Percentiles rank a stretch among this genome's conserved stretches.
Conservation (phyloP, 805 yeast species). For the Candida incommunis region DNA sequence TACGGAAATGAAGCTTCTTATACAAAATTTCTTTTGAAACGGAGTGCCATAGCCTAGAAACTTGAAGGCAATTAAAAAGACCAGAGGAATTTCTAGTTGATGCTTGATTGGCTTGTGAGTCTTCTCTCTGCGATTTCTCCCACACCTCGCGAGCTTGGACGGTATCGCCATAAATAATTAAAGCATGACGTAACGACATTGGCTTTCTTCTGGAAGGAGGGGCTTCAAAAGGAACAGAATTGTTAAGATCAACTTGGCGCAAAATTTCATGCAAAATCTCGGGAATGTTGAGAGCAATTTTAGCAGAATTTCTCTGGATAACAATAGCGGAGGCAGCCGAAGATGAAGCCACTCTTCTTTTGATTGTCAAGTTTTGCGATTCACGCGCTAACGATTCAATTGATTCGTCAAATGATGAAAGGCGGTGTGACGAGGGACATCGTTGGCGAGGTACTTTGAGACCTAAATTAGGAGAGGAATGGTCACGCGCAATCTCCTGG, state of each 20-base stretch:
- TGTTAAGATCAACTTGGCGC: constrained; percentile 41
- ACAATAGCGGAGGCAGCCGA: too few species aligned
- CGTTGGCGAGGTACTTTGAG: not conserved
- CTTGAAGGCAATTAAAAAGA: constrained; percentile 49
- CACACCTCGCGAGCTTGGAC: constrained; percentile 32
- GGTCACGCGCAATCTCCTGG: not conserved
- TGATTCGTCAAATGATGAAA: not conserved
- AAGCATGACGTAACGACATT: constrained; percentile 51
- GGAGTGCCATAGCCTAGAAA: constrained; percentile 52
- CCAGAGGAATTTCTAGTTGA: constrained; percentile 14
- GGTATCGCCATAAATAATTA: constrained; percentile 45
- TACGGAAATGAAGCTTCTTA: constrained; percentile 39
- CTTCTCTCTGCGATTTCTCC: constrained; percentile 20
- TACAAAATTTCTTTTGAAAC: constrained; percentile 42
- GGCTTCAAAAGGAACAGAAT: constrained; percentile 45
- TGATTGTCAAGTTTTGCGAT: not conserved
- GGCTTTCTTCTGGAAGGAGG: constrained; percentile 55
- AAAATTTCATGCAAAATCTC: constrained; percentile 57
- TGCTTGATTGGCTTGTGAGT: constrained; percentile 5
- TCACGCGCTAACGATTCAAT: not conserved
- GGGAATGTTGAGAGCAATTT: constrained; percentile 50
- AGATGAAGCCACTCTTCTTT: too few species aligned
- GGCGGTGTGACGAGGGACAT: too few species aligned
- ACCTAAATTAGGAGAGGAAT: not conserved
- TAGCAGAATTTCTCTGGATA: not conserved